phyloP scores from a whole-genome alignment of 352 stramenopile species.

The Thalassiosira tumida region DNA sequence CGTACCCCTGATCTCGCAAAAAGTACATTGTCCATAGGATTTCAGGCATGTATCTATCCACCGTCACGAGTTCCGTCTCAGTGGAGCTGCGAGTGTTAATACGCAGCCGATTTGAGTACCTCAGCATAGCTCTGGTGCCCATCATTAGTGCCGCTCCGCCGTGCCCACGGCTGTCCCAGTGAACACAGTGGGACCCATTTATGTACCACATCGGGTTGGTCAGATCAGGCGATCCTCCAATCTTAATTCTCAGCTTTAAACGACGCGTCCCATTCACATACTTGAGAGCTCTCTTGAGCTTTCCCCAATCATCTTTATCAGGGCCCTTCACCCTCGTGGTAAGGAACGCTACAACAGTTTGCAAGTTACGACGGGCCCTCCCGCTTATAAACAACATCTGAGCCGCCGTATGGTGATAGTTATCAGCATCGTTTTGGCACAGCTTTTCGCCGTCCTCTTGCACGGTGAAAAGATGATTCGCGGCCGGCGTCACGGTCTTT shows the following conservation, averaged over 20 bases:
- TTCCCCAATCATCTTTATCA: conserved; percentile 78
- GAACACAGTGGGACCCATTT: conserved; percentile 76
- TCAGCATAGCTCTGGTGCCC: conserved; percentile 44
- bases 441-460: conserved; percentile 35
- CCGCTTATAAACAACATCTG: conserved; percentile 77
- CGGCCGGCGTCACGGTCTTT: conserved; percentile 40
- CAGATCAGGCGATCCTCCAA: conserved; percentile 7
- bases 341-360: conserved; percentile 74
- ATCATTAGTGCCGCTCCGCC: conserved; percentile 75
- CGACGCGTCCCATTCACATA: conserved; percentile 69
- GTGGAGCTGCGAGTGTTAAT: conserved; percentile 80
- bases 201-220: conserved; percentile 64
- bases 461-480: conserved; percentile 72
- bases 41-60: conserved; percentile 65
- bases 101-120: conserved; percentile 67
- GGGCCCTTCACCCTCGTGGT: conserved; percentile 61
- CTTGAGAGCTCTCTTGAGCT: conserved; percentile 62
- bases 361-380: conserved; percentile 69
- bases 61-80: conserved; percentile 76
- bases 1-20: neutral
- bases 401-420: conserved; percentile 69
- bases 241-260: conserved; percentile 34
- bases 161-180: conserved; percentile 78
- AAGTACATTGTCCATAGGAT: conserved; percentile 33
- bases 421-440: conserved; percentile 23